Conservation (phyloP, 2,329 filamentous ascomycete species). For the Fusarium verrucosum region DNA sequence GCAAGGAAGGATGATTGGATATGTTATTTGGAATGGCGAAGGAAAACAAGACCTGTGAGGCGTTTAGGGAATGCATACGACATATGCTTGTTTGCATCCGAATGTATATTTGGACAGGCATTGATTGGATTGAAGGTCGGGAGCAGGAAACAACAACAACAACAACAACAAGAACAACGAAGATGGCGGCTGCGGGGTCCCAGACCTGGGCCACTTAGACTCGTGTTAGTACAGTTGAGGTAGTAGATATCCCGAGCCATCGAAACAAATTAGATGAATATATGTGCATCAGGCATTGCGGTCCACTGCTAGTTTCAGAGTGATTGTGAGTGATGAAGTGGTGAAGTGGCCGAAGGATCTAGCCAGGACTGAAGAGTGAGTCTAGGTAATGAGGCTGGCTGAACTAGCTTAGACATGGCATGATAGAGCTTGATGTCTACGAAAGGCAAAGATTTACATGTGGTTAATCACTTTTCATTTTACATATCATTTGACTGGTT, state of each 20-base stretch:
- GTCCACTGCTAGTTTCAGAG: neutral
- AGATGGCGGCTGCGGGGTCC: constrained; percentile 33
- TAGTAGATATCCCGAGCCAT: constrained; percentile 40
- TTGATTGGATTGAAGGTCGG: constrained; percentile 9
- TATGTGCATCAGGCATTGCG: constrained; percentile 9
- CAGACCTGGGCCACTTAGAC: constrained; percentile 19
- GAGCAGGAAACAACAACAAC: constrained; percentile 29
- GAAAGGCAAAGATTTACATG: neutral
- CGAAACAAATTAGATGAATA: constrained; percentile 32
- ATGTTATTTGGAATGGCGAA: constrained; percentile 39
- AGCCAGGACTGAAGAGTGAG: constrained; percentile 2
- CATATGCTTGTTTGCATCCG: constrained; percentile 26
- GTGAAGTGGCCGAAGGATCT: constrained; percentile 14
- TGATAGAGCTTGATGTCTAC: neutral
- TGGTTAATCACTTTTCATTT: neutral
- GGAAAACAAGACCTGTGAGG: constrained; percentile 40
- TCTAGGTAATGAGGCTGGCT: constrained; percentile 17
- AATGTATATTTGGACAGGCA: constrained; percentile 18
- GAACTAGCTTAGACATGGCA: constrained; percentile 11
- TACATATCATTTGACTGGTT: neutral
- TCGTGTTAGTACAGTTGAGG: constrained; percentile 15
- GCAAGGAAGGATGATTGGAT: constrained; percentile 36
- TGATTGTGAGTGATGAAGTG: constrained; percentile 7
- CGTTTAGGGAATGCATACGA: constrained; percentile 36
- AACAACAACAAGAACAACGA: constrained; percentile 7